Evolutionary conservation across 345 rosid species (phyloP).

Genomic region (Crucihimalaya himalaica): DNA sequence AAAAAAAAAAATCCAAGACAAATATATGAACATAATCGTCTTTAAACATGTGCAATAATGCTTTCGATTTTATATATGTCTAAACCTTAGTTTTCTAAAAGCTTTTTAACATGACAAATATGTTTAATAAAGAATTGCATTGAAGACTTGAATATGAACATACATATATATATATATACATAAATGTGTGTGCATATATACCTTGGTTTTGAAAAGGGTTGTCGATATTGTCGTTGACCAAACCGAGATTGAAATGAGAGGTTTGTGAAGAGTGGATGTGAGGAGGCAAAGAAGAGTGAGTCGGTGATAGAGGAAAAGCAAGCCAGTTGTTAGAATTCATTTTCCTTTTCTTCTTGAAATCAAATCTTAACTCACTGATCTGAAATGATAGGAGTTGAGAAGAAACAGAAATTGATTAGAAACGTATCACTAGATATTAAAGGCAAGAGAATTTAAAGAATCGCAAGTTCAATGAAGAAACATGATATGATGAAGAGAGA

Average conservation of each 20-base stretch:
- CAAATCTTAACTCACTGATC: slow-evolving; percentile 24
- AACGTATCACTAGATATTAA: not conserved
- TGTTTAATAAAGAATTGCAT: not conserved
- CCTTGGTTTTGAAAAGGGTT: slow-evolving; percentile 92
- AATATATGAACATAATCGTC: not conserved
- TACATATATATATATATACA: not conserved
- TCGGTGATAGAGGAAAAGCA: slow-evolving; percentile 89
- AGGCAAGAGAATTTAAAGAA: not conserved
- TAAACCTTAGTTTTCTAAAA: not conserved
- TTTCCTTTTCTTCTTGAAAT: not conserved
- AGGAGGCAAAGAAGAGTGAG: slow-evolving; percentile 65
- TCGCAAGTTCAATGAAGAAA: not conserved
- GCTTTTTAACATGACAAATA: not conserved
- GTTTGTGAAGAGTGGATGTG: slow-evolving; percentile 73
- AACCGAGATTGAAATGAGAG: slow-evolving; percentile 81
- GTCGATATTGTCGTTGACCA: slow-evolving; percentile 69
- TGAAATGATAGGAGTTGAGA: slow-evolving; percentile 8
- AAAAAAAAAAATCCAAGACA: not conserved
- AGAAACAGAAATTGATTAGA: slow-evolving; percentile 1
- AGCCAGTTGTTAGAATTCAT: slow-evolving; percentile 99
- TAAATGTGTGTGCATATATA: slow-evolving; percentile 28
- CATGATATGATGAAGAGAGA: not conserved
- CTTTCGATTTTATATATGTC: not conserved
- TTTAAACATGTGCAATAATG: slow-evolving; percentile 4
- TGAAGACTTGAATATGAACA: not conserved